Conservation (phyloP, 2,329 filamentous ascomycete species). For the Chaetomiaceae sp. region DNA sequence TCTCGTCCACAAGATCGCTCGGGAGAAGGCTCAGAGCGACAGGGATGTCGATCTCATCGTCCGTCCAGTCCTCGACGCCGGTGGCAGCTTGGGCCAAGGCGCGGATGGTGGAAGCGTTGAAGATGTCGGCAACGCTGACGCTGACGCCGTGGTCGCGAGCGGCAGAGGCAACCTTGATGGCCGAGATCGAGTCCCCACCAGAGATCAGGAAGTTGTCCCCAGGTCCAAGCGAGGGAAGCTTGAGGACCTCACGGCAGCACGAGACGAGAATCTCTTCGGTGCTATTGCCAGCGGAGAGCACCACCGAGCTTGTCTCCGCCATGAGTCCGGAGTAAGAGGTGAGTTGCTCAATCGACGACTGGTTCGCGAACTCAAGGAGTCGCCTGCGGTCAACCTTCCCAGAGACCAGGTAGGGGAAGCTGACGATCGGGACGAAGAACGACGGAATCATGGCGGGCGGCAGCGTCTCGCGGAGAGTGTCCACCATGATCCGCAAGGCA, state of each 20-base stretch:
- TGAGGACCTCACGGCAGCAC: constrained; percentile 4
- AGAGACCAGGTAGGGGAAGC: constrained; percentile 17
- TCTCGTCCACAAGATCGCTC: constrained; percentile 7
- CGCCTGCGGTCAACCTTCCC: constrained; percentile 18
- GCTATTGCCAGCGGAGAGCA: constrained; percentile 28
- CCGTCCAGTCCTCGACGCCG: neutral
- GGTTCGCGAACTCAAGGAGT: constrained; percentile 9
- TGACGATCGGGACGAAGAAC: constrained; percentile 17
- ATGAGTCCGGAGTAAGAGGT: constrained; percentile 1
- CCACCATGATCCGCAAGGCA: neutral
- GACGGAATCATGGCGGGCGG: constrained; percentile 17
- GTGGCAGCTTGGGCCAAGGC: neutral
- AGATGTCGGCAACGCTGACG: constrained; percentile 43
- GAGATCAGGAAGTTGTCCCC: constrained; percentile 42
- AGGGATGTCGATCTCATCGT: constrained; percentile 5
- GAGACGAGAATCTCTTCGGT: constrained; percentile 37
- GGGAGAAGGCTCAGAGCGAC: constrained; percentile 8
- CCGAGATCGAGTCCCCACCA: constrained; percentile 46
- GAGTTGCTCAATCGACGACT: constrained; percentile 8
- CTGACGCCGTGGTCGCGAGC: constrained; percentile 35
- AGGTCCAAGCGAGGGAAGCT: neutral
- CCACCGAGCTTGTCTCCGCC: constrained; percentile 24
- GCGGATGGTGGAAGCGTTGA: constrained; percentile 27
- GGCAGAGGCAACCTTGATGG: constrained; percentile 46
- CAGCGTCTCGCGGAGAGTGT: neutral